These are phyloP conservation scores for Alternaria ventricosa DNA, from an alignment of 2,329 filamentous ascomycete genomes.

Conservation along the genomic window DNA sequence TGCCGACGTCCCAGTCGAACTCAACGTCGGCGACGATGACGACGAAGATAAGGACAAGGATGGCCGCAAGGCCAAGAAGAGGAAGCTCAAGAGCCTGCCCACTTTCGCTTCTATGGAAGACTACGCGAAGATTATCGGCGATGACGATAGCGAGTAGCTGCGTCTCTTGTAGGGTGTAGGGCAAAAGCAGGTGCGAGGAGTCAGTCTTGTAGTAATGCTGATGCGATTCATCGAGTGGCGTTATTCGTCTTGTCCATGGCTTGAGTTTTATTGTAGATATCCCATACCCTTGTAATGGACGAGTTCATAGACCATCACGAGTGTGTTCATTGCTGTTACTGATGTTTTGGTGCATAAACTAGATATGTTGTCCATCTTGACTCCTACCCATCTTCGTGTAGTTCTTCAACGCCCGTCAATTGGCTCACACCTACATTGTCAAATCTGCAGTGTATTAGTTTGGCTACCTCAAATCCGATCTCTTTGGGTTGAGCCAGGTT, in stretches of 20 bases:
- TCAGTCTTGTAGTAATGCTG: neutral
- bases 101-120: conserved; percentile 94
- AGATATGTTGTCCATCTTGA: rapidly evolving
- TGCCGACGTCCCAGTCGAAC: conserved; percentile 60
- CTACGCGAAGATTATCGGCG: conserved; percentile 83
- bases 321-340: neutral
- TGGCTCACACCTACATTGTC: neutral
- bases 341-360: neutral
- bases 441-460: neutral
- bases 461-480: neutral
- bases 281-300: conserved; percentile 37
- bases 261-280: conserved; percentile 39
- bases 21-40: conserved; percentile 50
- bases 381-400: neutral
- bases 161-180: neutral
- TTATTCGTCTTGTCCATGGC: conserved; percentile 12
- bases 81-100: conserved; percentile 86
- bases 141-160: conserved; percentile 58
- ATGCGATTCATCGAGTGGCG: neutral
- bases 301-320: neutral
- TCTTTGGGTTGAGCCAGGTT: neutral
- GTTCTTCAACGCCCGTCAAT: neutral
- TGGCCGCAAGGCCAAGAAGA: conserved; percentile 68
- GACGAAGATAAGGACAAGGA: conserved; percentile 50
- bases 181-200: neutral